Evolutionary conservation across 768 basidiomycete genomes (phyloP).

Genomic region (Agaricus blazei): DNA sequence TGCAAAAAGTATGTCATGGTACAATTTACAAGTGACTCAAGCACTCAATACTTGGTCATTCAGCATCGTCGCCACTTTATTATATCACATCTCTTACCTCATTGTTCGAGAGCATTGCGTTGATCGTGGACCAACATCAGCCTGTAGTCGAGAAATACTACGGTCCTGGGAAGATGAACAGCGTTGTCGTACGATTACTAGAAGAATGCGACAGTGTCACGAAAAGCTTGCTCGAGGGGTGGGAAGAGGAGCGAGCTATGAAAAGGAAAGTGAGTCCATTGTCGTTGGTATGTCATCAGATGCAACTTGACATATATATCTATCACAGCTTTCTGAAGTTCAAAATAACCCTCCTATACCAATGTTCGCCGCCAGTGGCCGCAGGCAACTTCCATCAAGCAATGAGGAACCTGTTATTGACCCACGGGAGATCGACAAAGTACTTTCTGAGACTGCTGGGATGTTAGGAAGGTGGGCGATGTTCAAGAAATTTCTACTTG

Average conservation of each 20-base stretch:
- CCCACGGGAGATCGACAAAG: constrained; percentile 86
- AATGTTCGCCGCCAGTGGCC: constrained; percentile 23
- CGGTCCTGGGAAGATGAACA: constrained; percentile 80
- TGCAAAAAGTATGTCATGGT: constrained; percentile 60
- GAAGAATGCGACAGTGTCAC: constrained; percentile 87
- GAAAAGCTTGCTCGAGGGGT: constrained; percentile 66
- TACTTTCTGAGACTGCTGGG: constrained; percentile 81
- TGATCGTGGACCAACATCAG: constrained; percentile 97
- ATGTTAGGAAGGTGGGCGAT: constrained; percentile 92
- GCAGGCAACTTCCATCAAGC: constrained; percentile 20
- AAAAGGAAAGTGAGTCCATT: constrained; percentile 59
- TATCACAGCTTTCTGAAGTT: constrained; percentile 41
- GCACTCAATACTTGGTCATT: constrained; percentile 10
- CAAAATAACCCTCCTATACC: constrained; percentile 34
- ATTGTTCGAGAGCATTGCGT: constrained; percentile 90
- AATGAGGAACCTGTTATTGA: constrained; percentile 61
- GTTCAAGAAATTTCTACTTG: constrained; percentile 82
- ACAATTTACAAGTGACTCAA: constrained; percentile 7
- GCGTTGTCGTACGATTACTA: constrained; percentile 68
- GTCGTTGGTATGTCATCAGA: no score
- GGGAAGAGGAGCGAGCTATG: constrained; percentile 88
- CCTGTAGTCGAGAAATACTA: constrained; percentile 99
- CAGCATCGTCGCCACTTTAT: constrained; percentile 90
- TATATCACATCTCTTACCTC: constrained; percentile 88
- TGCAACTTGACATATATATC: no score